A percentile compares a stretch with the other conserved stretches of the same genome.
Evolutionary conservation across 148 eudicot species (phyloP).

Genomic region (Oxyria digyna): DNA sequence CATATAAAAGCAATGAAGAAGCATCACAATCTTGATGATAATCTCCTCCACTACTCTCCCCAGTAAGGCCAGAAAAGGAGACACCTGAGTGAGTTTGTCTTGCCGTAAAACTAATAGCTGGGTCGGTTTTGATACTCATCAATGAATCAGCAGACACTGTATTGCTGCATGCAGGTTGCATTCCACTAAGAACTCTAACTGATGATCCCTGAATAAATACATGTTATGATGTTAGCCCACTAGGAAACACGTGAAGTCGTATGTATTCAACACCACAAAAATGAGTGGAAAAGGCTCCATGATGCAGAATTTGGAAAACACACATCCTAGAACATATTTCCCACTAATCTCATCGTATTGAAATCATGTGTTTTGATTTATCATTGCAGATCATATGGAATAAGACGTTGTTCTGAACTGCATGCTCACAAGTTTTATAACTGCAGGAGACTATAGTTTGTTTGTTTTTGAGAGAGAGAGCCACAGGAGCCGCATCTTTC

Average conservation of each 20-base stretch:
- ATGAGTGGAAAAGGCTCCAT: neutral
- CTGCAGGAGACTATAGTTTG: neutral
- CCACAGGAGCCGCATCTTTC: neutral
- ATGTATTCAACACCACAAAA: neutral
- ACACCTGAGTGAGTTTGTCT: slow-evolving; percentile 48
- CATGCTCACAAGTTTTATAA: neutral
- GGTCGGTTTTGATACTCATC: slow-evolving; percentile 48
- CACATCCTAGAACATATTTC: neutral
- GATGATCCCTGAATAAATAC: slow-evolving; percentile 24
- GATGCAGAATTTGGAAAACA: neutral
- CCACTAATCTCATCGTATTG: neutral
- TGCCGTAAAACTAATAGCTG: slow-evolving; percentile 32
- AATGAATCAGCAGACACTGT: slow-evolving; percentile 38
- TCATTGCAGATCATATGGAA: too few species aligned
- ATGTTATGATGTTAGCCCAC: neutral
- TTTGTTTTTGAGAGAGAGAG: neutral
- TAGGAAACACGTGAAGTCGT: neutral
- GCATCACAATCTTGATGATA: slow-evolving; percentile 93
- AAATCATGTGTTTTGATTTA: neutral
- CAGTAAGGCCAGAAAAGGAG: slow-evolving; percentile 68
- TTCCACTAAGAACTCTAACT: slow-evolving; percentile 13
- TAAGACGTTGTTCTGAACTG: neutral
- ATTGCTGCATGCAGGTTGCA: slow-evolving; percentile 52
- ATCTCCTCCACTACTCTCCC: slow-evolving; percentile 59
- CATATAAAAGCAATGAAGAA: slow-evolving; percentile 58